Evolutionary conservation across 805 yeast genomes (phyloP).

Genomic region (Geotrichum ghanense): DNA sequence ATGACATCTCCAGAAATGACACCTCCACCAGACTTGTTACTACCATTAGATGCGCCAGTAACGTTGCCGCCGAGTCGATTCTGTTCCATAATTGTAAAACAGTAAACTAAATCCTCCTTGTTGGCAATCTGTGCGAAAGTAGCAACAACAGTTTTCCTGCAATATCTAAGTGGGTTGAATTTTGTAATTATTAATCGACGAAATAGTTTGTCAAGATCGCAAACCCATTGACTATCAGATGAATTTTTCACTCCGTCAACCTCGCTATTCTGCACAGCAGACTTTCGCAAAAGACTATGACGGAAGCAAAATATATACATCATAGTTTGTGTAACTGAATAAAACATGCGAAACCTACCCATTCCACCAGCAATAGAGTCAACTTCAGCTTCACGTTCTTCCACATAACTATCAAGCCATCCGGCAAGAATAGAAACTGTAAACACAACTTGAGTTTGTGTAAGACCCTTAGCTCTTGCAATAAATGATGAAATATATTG

Average conservation of each 20-base stretch:
- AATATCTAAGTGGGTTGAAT: constrained; percentile 87
- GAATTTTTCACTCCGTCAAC: not conserved
- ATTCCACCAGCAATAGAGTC: constrained; percentile 55
- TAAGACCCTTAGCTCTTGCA: constrained; percentile 69
- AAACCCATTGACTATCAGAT: constrained; percentile 48
- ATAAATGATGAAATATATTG: constrained; percentile 86
- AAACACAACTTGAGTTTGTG: constrained; percentile 63
- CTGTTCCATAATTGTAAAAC: constrained; percentile 85
- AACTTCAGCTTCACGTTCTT: constrained; percentile 79
- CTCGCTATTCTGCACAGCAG: constrained; percentile 19
- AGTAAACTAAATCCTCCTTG: constrained; percentile 79
- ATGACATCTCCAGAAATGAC: constrained; percentile 21
- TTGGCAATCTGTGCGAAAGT: constrained; percentile 92
- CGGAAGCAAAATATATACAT: constrained; percentile 89
- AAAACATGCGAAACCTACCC: constrained; percentile 83
- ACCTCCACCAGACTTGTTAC: constrained; percentile 18
- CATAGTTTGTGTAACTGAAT: constrained; percentile 83
- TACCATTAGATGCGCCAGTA: constrained; percentile 3
- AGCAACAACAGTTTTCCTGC: constrained; percentile 85
- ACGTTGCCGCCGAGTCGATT: constrained; percentile 52
- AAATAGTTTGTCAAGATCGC: constrained; percentile 73
- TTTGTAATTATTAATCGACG: constrained; percentile 75
- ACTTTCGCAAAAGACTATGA: constrained; percentile 41
- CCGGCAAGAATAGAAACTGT: constrained; percentile 72
- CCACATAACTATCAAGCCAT: constrained; percentile 74